Evolutionary conservation across 805 yeast genomes (phyloP).

Genomic region (Candida namnaoensis): DNA sequence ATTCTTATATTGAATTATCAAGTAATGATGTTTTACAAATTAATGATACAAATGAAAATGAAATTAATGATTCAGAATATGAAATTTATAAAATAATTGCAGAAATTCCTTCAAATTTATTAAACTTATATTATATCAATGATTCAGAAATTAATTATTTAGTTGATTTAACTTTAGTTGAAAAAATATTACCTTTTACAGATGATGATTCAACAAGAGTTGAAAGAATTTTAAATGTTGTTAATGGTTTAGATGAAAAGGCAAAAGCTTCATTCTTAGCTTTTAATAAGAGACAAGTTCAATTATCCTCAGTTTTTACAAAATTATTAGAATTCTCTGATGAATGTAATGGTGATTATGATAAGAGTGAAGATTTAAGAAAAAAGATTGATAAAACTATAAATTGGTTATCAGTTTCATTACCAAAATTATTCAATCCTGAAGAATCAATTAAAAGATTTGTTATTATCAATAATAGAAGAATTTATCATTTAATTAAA

Average conservation of each 20-base stretch:
- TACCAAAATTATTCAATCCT: constrained; percentile 45
- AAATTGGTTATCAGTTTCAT: constrained; percentile 49
- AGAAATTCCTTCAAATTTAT: constrained; percentile 53
- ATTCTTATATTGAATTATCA: constrained; percentile 24
- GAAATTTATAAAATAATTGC: constrained; percentile 21
- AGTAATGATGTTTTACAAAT: constrained; percentile 10
- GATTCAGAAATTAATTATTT: constrained; percentile 55
- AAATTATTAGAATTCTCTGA: constrained; percentile 44
- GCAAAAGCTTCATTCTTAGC: constrained; percentile 62
- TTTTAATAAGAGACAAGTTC: constrained; percentile 59
- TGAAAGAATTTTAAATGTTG: constrained; percentile 40
- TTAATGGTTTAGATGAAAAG: constrained; percentile 41
- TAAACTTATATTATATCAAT: constrained; percentile 66
- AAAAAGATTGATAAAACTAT: constrained; percentile 44
- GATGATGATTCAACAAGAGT: constrained; percentile 38
- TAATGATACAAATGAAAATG: background rate
- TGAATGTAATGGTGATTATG: constrained; percentile 24
- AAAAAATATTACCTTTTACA: constrained; percentile 51
- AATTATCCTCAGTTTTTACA: constrained; percentile 40
- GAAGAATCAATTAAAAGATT: constrained; percentile 43
- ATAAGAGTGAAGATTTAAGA: constrained; percentile 13
- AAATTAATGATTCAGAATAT: background rate
- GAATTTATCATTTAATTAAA: constrained; percentile 48
- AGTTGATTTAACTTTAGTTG: constrained; percentile 56
- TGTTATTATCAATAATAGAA: constrained; percentile 44